phyloP scores from a whole-genome alignment of 306 rosid genomes.

The Gleditsia sinensis region DNA sequence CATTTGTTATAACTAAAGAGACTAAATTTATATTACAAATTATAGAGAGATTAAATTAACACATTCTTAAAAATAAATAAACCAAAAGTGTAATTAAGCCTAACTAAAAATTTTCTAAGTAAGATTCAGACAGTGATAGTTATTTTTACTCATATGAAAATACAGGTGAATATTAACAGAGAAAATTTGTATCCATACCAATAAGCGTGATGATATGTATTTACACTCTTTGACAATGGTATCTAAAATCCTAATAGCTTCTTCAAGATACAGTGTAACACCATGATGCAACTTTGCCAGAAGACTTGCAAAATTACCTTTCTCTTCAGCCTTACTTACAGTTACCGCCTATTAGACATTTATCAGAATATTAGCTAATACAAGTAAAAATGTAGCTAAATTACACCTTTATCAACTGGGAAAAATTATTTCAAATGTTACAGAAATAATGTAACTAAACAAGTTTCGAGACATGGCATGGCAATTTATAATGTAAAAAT shows the following conservation, averaged over 20 bases:
- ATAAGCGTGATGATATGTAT: constrained; percentile 51
- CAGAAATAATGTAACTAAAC: not conserved
- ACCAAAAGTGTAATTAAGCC: too few species aligned
- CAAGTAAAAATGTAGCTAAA: not conserved
- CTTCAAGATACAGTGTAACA: constrained; percentile 63
- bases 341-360: constrained; percentile 64
- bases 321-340: constrained; percentile 73
- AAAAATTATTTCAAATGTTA: not conserved
- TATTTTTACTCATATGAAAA: constrained; percentile 18
- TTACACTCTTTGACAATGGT: constrained; percentile 42
- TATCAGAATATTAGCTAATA: constrained; percentile 18
- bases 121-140: not conserved
- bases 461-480: constrained; percentile 7
- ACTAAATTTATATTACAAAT: too few species aligned
- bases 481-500: not conserved
- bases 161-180: not conserved
- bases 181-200: constrained; percentile 46
- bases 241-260: constrained; percentile 47
- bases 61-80: too few species aligned
- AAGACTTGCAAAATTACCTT: constrained; percentile 60
- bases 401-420: not conserved
- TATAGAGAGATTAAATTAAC: too few species aligned
- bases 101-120: too few species aligned
- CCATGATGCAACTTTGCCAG: constrained; percentile 80
- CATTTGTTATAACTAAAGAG: too few species aligned